Base-by-base conservation (phyloP, 2,329 filamentous ascomycete genomes). In the Neurospora sp. region DNA sequence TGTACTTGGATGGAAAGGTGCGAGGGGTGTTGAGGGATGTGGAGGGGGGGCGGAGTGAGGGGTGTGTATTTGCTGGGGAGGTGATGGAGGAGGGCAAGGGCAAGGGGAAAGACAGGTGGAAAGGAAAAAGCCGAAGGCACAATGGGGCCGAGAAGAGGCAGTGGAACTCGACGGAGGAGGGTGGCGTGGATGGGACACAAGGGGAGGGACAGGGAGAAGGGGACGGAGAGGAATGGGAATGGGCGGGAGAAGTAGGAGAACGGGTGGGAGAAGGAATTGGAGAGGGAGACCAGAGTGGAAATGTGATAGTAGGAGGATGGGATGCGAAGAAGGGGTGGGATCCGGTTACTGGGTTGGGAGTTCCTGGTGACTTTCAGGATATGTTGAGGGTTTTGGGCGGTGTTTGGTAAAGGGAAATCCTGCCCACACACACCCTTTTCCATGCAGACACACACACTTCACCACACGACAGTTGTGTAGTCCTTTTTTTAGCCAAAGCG, bases 21-120 rank as follows among this genome's bases (percentile, higher is more conserved):
- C 77, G 77, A 42, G 72, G 67, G 0, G 78, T 79, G 7, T 74
- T 86, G 23, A 76, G 77, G 70, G 85, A 86, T 67, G 79, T 84
- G 3, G 80, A 78, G 0, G 71, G 71, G 0, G 84, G 84, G 0
- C 72, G 76, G 67, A 84, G 81, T 69, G 71, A 74, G 11, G 80
- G 81, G 3, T 86, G 84, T 68, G 71, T 71, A 3, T 83, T 74
- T 68, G 72, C 73, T 6, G 76, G 79, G 3, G 78, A 78, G 0
- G 71, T 75, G 1, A 74, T 69, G 19, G 78, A 79, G 1, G 76
- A 77, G 1, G 84, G 83, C 0, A 0, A 42, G 4, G 40, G 3
- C 1, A 42, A 42, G 40, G 40, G 40, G 0, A 42, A 15, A 15
- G 43, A n/a, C 10, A 23, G 23, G 5, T 11, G 43, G 1, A 52